phyloP scores from a whole-genome alignment of 1,284 basidiomycete genomes.

The Agaricales sp. region DNA sequence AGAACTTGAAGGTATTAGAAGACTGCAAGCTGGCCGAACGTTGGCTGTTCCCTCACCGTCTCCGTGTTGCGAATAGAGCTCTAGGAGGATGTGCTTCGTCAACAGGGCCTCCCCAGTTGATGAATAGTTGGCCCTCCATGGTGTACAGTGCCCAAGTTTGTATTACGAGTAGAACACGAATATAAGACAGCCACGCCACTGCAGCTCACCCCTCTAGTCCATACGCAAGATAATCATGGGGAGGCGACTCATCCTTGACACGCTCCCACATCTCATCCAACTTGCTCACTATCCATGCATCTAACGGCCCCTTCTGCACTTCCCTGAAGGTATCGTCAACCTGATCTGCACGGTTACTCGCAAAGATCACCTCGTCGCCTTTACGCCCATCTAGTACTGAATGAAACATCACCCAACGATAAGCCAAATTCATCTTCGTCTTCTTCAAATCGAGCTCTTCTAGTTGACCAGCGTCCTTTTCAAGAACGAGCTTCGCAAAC shows the following conservation, averaged over 20 bases:
- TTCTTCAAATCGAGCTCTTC: neutral
- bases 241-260: neutral
- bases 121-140: no score
- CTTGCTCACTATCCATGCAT: neutral
- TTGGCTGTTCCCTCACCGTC: no score
- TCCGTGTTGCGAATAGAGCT: no score
- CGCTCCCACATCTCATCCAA: slow-evolving; percentile 1
- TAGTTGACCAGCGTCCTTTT: neutral
- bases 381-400: neutral
- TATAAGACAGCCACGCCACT: no score
- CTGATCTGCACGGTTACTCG: neutral
- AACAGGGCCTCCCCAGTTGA: no score
- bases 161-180: no score
- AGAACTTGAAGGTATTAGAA: no score
- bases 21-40: no score
- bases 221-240: slow-evolving; percentile 1
- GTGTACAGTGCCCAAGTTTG: no score
- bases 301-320: neutral
- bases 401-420: slow-evolving; percentile 1
- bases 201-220: neutral
- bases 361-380: neutral
- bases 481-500: neutral
- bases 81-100: no score
- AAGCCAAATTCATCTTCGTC: neutral
- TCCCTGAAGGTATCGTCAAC: neutral